Percentiles rank a stretch among this genome's conserved stretches.
These are phyloP conservation scores for Talaromyces trachyspermus DNA, from an alignment of 495 filamentous ascomycete species.

Conservation along the genomic window DNA sequence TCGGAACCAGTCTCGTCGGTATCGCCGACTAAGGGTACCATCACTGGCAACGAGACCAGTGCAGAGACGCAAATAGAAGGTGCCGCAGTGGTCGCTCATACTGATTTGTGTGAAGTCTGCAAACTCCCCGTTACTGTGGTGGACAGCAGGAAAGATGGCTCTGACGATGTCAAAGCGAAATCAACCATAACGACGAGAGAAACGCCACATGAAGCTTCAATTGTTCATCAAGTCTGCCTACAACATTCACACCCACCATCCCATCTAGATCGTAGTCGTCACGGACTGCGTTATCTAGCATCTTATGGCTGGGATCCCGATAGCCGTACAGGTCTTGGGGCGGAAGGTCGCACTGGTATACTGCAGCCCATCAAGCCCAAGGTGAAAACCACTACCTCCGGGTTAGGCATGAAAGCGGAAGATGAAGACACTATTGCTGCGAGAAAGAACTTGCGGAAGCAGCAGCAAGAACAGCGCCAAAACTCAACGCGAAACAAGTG, in stretches of 20 bases:
- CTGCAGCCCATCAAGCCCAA: slow-evolving; percentile 66
- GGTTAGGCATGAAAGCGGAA: slow-evolving; percentile 48
- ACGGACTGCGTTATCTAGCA: slow-evolving; percentile 67
- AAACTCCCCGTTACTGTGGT: slow-evolving; percentile 39
- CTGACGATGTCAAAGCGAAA: background rate
- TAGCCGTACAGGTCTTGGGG: slow-evolving; percentile 63
- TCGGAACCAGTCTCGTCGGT: slow-evolving; percentile 9
- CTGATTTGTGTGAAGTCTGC: slow-evolving; percentile 48
- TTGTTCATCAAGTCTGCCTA: slow-evolving; percentile 77
- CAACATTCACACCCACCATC: slow-evolving; percentile 80
- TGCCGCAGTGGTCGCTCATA: slow-evolving; percentile 3
- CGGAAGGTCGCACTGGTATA: slow-evolving; percentile 59
- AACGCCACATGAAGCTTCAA: slow-evolving; percentile 56
- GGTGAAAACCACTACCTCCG: slow-evolving; percentile 66
- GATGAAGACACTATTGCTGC: slow-evolving; percentile 28
- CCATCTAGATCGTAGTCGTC: slow-evolving; percentile 66
- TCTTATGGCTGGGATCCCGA: slow-evolving; percentile 87
- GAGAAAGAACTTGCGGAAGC: slow-evolving; percentile 24
- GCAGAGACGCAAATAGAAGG: background rate
- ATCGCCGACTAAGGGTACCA: slow-evolving; percentile 15
- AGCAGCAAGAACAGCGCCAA: slow-evolving; percentile 39
- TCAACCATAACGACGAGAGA: background rate
- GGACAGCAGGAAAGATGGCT: background rate
- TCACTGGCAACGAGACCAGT: slow-evolving; percentile 2
- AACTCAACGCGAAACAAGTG: slow-evolving; percentile 63